A percentile compares a stretch with the other conserved stretches of the same genome.
Conservation (phyloP, 2,329 filamentous ascomycete genomes). For the Amesomyces nigricolor region DNA sequence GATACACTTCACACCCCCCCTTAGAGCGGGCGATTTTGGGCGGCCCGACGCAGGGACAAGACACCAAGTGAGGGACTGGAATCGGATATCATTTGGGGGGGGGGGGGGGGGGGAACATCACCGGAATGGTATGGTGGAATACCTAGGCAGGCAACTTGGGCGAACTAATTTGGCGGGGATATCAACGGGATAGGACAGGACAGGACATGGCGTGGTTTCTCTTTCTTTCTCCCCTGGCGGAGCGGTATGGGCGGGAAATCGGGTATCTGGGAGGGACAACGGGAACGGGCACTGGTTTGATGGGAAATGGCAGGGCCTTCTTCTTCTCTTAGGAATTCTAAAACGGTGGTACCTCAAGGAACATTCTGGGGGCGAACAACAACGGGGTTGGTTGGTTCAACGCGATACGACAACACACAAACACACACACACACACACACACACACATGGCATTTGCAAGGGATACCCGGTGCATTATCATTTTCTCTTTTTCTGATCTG, state of each 20-base stretch:
- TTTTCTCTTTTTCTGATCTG: neutral
- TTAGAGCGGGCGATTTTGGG: neutral
- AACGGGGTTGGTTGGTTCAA: neutral
- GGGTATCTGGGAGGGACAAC: neutral
- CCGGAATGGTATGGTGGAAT: neutral
- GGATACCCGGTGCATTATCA: constrained; percentile 19
- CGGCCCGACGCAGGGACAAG: too few relatives aligned
- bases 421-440: too few relatives aligned
- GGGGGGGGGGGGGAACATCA: too few relatives aligned
- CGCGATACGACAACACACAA: neutral
- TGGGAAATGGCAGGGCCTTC: neutral
- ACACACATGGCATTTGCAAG: neutral
- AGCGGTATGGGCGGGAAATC: neutral
- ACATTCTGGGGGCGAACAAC: neutral
- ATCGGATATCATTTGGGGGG: too few relatives aligned
- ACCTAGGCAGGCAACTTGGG: neutral
- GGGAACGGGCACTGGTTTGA: neutral
- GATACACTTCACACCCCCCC: neutral
- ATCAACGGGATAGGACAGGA: too few relatives aligned
- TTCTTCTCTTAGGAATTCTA: constrained; percentile 1
- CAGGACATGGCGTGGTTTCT: neutral
- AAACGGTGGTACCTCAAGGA: neutral
- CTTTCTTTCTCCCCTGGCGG: neutral
- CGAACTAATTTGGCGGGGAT: neutral
- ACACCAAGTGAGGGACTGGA: too few relatives aligned